Evolutionary conservation across 306 rosid species (phyloP), one percentile per base, ranked within the genome.

Genomic region (Castanopsis chinensis): DNA sequence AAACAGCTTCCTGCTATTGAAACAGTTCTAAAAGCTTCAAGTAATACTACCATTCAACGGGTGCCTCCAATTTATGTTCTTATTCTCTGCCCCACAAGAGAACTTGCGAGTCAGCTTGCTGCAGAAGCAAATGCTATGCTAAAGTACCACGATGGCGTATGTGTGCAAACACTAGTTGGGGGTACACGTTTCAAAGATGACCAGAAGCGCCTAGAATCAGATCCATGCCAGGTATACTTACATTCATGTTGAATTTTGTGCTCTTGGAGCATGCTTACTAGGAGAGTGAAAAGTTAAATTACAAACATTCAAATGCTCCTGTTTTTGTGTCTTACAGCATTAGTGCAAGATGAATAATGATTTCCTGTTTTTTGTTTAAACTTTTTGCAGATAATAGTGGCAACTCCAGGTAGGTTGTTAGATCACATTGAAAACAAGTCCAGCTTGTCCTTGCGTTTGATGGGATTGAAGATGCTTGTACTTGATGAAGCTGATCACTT

Each of bases 1-100:
- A 87, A 95, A 89, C 97, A 95, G 99, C 93, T 95, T 92, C 99
- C 97, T 84, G 97, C 98, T 77, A 91, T 95, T 95, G 99, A 95
- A 95, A 85, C 99, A 95, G 98, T 91, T 88, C 58, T 92, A 86
- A 92, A 92, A 85, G 97, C 90, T 76, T 78, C 76, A 82, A 70
- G 78, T 77, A 57, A 82, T 86, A 88, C 74, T 71, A 76, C 84
- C 51, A 49, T 71, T 90, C 90, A 79, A 25, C 93, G 80, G 81
- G 95, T 87, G 76, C 87, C 89, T 68, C 97, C 98, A 15, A 84
- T 92, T 72, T 81, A 53, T 74, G 97, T 88, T 83, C 97, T 95
- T 79, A 85, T 92, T 73, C 91, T 92, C 83, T 95, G 99, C 88
- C 98, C 98, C 65, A 92, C 93, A 65, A 91, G 99, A 85, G 99